phyloP scores from a whole-genome alignment of 2,329 filamentous ascomycete species.

The Calonectria pseudoturangicola region DNA sequence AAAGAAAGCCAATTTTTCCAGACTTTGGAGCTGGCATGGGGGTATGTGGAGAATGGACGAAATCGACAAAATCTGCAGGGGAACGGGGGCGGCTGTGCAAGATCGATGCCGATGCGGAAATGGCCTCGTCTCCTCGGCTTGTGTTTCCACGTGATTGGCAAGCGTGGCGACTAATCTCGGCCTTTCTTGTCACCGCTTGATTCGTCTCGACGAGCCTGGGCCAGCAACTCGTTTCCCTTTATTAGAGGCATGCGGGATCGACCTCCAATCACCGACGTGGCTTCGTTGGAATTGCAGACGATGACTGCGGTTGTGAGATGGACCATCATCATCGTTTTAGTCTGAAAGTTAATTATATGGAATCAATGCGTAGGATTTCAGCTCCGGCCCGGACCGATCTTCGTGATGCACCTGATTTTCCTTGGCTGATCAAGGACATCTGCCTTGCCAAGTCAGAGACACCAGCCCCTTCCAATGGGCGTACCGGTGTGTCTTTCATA shows the following conservation, averaged over 20 bases:
- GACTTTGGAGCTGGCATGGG: neutral
- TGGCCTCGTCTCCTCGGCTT: neutral
- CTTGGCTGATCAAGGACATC: neutral
- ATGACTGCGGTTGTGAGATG: neutral
- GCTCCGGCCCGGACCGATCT: slow-evolving; percentile 11
- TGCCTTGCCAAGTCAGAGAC: neutral
- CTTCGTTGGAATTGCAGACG: neutral
- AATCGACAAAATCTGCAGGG: neutral
- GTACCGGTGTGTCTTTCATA: neutral
- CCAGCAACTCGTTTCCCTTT: neutral
- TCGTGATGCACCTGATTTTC: neutral
- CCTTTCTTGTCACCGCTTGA: neutral
- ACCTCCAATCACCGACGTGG: neutral
- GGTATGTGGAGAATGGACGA: neutral
- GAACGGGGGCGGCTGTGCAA: slow-evolving; percentile 4
- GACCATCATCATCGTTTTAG: neutral
- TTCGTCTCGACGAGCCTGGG: neutral
- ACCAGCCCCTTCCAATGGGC: neutral
- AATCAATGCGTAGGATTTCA: slow-evolving; percentile 5
- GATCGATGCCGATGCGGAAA: neutral
- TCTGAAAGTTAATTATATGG: slow-evolving; percentile 1
- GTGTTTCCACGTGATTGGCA: neutral
- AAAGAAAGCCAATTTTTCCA: neutral
- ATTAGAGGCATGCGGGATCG: neutral
- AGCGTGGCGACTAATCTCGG: neutral